Percentiles rank a stretch among this genome's conserved stretches.
Evolutionary conservation across 2,329 filamentous ascomycete species (phyloP).

Genomic region (Diaporthe sp.): DNA sequence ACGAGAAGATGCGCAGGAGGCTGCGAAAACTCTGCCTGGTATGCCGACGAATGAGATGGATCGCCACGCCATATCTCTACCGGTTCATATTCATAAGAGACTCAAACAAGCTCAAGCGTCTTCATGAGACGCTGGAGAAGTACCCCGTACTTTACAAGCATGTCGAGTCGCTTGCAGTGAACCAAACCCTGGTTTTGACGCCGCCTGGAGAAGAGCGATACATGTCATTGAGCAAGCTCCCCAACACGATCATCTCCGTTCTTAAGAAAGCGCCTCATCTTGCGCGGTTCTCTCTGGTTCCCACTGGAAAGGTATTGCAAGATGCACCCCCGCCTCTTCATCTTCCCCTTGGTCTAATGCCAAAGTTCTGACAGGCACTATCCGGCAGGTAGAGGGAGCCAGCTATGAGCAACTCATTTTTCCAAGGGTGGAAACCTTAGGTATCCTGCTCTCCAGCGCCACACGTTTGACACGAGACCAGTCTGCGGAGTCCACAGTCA

Average conservation of each 20-base stretch:
- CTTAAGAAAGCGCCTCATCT: no score
- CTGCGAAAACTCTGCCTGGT: not conserved
- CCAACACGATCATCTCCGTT: no score
- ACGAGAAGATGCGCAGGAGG: not conserved
- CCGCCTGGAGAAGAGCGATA: not conserved
- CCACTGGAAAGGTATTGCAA: not conserved
- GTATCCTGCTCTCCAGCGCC: not conserved
- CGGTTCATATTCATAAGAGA: not conserved
- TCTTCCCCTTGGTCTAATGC: no score
- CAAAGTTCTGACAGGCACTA: no score
- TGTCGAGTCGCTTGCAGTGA: not conserved
- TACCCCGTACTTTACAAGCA: not conserved
- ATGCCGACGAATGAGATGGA: not conserved
- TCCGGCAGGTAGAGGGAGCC: no score
- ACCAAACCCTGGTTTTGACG: not conserved
- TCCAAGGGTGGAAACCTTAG: not conserved
- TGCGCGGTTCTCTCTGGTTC: no score
- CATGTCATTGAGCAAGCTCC: no score
- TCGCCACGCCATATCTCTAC: not conserved
- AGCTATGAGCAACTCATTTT: not conserved
- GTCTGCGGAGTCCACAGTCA: not conserved
- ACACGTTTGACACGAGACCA: not conserved
- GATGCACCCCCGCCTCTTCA: no score
- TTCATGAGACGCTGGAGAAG: not conserved
- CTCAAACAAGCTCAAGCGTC: not conserved